phyloP scores from a whole-genome alignment of 306 rosid species.

The Dicorynia guianensis region DNA sequence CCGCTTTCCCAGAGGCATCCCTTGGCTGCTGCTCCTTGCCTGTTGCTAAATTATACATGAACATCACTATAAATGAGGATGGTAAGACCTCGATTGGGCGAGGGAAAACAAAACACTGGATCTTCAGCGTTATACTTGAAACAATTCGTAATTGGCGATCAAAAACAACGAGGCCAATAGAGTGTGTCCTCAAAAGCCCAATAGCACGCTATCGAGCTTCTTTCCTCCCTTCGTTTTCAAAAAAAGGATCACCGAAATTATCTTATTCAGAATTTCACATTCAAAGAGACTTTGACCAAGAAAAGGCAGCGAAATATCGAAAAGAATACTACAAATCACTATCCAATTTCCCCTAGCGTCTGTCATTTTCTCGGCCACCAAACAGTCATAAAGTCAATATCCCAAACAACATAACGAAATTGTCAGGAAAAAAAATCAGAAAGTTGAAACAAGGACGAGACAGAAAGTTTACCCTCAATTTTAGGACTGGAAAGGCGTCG shows the following conservation, averaged over 20 bases:
- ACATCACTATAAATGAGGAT: neutral
- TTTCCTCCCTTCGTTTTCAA: constrained; percentile 17
- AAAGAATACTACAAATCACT: too few relatives aligned
- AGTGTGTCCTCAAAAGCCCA: constrained; percentile 8
- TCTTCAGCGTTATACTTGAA: too few relatives aligned
- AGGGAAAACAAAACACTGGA: too few relatives aligned
- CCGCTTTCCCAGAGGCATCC: constrained; percentile 10
- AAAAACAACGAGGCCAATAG: neutral
- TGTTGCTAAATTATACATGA: constrained; percentile 18
- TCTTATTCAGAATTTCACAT: neutral
- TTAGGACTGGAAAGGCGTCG: too few relatives aligned
- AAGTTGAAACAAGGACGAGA: too few relatives aligned
- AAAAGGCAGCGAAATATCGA: too few relatives aligned
- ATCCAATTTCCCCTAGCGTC: too few relatives aligned
- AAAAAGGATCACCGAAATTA: neutral
- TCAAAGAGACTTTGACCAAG: neutral
- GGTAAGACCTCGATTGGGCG: neutral
- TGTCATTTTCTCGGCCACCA: too few relatives aligned
- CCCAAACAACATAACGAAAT: neutral
- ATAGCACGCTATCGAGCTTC: neutral
- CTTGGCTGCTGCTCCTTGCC: constrained; percentile 37
- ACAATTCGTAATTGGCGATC: too few relatives aligned
- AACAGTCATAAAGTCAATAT: neutral
- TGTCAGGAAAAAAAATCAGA: too few relatives aligned
- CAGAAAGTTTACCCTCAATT: too few relatives aligned